Base-by-base conservation (phyloP, 352 stramenopile genomes). In the Elongisporangium anandrum region DNA sequence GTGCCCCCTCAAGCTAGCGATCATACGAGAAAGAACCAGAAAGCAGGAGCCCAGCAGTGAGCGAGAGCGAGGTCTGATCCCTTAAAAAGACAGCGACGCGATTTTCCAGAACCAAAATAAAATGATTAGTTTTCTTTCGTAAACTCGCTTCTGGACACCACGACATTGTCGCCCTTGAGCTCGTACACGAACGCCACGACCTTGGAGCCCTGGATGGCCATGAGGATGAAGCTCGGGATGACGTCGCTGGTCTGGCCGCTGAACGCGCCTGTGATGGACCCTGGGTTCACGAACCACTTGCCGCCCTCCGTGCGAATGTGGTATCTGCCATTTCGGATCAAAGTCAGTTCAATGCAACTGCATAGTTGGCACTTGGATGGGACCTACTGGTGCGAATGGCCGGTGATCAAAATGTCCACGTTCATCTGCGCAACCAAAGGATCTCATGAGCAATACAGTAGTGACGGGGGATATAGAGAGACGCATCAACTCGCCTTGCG, bases 181-280 rank as follows among this genome's bases (percentile, higher is more conserved):
- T 98, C 90, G 72, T 99, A 99, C 1, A 99, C 84, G 72, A 99
- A 99, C 47, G 92, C 97, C 3, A 99, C 95, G 39, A 98, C 88
- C 68, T 99, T 99, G 41, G 62, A 64, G 1, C 93, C 96, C 66
- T 99, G 96, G 52, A 99, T 85, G n/a, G 96, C 97, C 71, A 99
- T 91, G 57, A 99, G 85, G 68, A 99, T 97, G 64, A 99, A 99
- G 50, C 95, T 99, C 20, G 97, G 97, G 34, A 82, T 85, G 12
- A 97, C 78, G 39, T 94, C 75, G 60, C 70, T 84, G 1, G 76
- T 65, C 20, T 84, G 71, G 48, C 87, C 85, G 23, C 84, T 96
- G 72, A 97, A 98, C 1, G 97, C 96, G 47, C 97, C 97, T 0
- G 96, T 99, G 66, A 99, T 99, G 17, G 91, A 98, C 23, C 95